Percentiles rank a stretch among this genome's conserved stretches.
phyloP scores from a whole-genome alignment of 148 eudicot species.

The Amaranthus hypochondriacus region DNA sequence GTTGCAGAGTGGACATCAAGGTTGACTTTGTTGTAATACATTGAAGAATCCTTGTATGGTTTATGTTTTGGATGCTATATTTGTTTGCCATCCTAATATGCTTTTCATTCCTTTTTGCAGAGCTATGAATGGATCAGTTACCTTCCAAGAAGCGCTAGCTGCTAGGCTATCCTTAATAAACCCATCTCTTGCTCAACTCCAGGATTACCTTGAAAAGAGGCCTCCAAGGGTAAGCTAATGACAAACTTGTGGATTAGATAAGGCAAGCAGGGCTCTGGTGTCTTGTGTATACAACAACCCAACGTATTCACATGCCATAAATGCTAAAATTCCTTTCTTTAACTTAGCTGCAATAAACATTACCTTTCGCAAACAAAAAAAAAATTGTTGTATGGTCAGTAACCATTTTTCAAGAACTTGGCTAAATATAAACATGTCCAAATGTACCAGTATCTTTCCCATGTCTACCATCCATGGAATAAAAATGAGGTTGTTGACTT shows the following conservation, averaged over 20 bases:
- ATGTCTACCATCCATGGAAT: background rate
- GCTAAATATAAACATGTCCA: background rate
- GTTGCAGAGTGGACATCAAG: slow-evolving; percentile 97
- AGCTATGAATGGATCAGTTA: slow-evolving; percentile 92
- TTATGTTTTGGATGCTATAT: background rate
- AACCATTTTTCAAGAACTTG: background rate
- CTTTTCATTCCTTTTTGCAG: slow-evolving; percentile 26
- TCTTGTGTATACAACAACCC: background rate
- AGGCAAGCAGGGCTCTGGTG: background rate
- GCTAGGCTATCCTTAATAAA: slow-evolving; percentile 66
- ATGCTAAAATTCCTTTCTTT: background rate
- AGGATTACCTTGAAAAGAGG: slow-evolving; percentile 62
- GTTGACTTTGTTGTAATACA: slow-evolving; percentile 28
- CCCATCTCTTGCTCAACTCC: slow-evolving; percentile 61
- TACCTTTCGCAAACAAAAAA: no score
- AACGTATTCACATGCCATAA: background rate
- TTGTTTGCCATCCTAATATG: background rate
- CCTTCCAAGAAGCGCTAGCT: slow-evolving; percentile 77
- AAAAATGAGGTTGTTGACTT: no score
- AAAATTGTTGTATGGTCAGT: background rate
- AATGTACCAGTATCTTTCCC: background rate
- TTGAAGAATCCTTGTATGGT: background rate
- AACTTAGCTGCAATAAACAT: background rate
- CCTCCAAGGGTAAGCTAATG: slow-evolving; percentile 65
- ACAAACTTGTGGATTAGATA: background rate